Evolutionary conservation across 2,329 filamentous ascomycete genomes (phyloP), one percentile per base, ranked within the genome.

Genomic region (Lachnellula cervina): DNA sequence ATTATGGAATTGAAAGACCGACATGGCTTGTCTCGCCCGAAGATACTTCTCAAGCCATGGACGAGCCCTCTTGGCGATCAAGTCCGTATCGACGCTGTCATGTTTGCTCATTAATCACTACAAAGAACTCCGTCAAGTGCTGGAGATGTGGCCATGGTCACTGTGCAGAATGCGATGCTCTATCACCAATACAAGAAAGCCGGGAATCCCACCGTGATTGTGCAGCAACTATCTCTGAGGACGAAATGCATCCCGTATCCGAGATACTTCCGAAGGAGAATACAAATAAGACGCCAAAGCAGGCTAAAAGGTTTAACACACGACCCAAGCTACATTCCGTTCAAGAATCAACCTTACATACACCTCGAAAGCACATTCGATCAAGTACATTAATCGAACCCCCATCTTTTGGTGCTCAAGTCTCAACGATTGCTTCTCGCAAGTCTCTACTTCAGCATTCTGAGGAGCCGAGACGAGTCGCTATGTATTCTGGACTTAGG

Each of bases 131-230:
- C 32, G 68, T 68, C 8, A 71, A 71, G 46, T 83, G 79, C 60
- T 64, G 70, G 32, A 72, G 72, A 43, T 83, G 80, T 60, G 77
- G 76, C 1, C 80, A 83, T 63, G 72, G 70, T 9, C 73, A 79
- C 16, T 83, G 80, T 60, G 59, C 68, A 34, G 75, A 75, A 53
- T 82, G 80, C 59, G 61, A 63, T 47, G 43, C 35, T 48, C 23
- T 60, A 17, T 63, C 46, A 25, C 48, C 55, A 17, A 21, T 48
- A 11, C 57, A 21, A 38, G 34, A n/a, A 48, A 52, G 4, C 17
- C 44, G 6, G 4, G 21, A 47, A 9, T 47, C 6, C 23, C 14
- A 16, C 21, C 21, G 5, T 32, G 25, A 47, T n/a, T 14, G 5
- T 13, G 5, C 17, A 14, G 21, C 19, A 21, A 32, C 14, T 14